These are phyloP conservation scores for Ceratocystis harringtonii DNA, from an alignment of 2,329 filamentous ascomycete genomes.

Conservation along the genomic window DNA sequence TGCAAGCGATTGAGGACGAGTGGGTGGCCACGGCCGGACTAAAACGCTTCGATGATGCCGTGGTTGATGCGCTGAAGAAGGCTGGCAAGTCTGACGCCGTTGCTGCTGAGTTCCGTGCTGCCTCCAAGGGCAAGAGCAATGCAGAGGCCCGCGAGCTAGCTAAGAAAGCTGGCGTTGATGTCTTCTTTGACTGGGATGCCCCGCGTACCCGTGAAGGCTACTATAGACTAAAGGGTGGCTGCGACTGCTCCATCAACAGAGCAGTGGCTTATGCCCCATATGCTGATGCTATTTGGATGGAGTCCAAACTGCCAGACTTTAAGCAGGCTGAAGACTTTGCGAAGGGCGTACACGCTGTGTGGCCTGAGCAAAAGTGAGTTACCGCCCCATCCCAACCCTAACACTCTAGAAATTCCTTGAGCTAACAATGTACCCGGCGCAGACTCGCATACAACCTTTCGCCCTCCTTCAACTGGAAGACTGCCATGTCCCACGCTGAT, in stretches of 20 bases:
- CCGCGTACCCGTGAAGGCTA: conserved; percentile 86
- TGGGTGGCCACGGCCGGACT: conserved; percentile 70
- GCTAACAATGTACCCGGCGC: neutral
- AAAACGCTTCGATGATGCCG: conserved; percentile 81
- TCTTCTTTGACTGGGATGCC: conserved; percentile 93
- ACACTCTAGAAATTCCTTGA: conserved; percentile 17
- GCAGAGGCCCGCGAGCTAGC: conserved; percentile 65
- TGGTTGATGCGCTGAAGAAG: conserved; percentile 64
- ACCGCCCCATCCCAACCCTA: neutral
- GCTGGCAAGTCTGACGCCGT: conserved; percentile 50
- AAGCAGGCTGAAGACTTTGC: conserved; percentile 87
- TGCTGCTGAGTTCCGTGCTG: conserved; percentile 49
- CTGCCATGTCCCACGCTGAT: conserved; percentile 78
- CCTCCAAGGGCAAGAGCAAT: conserved; percentile 73
- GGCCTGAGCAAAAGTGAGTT: conserved; percentile 86
- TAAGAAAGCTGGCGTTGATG: conserved; percentile 54
- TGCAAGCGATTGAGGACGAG: conserved; percentile 83
- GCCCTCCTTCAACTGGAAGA: conserved; percentile 99
- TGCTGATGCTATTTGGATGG: conserved; percentile 98
- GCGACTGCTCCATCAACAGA: conserved; percentile 78
- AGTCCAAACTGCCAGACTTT: conserved; percentile 89
- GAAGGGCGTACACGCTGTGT: conserved; percentile 80
- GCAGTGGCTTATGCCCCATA: conserved; percentile 86
- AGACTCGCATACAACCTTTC: conserved; percentile 96
- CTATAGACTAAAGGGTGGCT: conserved; percentile 85